Evolutionary conservation across 331 rosid genomes (phyloP).

Genomic region (Acacia concinna): DNA sequence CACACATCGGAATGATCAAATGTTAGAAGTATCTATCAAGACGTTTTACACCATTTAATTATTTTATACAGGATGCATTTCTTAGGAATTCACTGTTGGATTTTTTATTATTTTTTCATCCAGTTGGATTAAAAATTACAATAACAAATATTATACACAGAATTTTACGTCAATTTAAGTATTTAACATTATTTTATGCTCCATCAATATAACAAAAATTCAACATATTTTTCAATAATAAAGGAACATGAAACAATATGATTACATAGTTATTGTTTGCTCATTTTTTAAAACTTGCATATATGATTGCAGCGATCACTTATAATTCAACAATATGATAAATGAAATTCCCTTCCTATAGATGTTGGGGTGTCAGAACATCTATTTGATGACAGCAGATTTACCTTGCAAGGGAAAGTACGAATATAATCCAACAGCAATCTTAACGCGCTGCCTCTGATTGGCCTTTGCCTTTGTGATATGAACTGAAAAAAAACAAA

Average conservation of each 20-base stretch:
- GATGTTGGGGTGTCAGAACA: neutral
- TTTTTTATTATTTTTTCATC: neutral
- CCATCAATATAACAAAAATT: neutral
- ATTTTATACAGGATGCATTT: neutral
- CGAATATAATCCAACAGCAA: conserved; percentile 66
- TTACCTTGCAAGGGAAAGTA: conserved; percentile 83
- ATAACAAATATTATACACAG: neutral
- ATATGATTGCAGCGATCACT: neutral
- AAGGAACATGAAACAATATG: neutral
- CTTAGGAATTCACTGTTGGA: neutral
- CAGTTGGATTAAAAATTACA: neutral
- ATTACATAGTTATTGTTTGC: neutral
- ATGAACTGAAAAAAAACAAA: conserved; percentile 60
- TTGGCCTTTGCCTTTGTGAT: conserved; percentile 84
- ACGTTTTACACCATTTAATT: neutral
- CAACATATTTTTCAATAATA: neutral
- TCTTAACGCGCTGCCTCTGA: conserved; percentile 74
- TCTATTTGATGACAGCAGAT: conserved; percentile 3
- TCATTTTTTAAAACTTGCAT: neutral
- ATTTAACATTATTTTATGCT: neutral
- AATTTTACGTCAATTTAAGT: neutral
- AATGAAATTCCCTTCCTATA: neutral
- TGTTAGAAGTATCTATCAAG: neutral
- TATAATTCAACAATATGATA: neutral
- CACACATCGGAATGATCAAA: neutral